A percentile compares a stretch with the other conserved stretches of the same genome.
Conservation (phyloP, 495 filamentous ascomycete genomes). For the Aspergillus carlsbadensis region DNA sequence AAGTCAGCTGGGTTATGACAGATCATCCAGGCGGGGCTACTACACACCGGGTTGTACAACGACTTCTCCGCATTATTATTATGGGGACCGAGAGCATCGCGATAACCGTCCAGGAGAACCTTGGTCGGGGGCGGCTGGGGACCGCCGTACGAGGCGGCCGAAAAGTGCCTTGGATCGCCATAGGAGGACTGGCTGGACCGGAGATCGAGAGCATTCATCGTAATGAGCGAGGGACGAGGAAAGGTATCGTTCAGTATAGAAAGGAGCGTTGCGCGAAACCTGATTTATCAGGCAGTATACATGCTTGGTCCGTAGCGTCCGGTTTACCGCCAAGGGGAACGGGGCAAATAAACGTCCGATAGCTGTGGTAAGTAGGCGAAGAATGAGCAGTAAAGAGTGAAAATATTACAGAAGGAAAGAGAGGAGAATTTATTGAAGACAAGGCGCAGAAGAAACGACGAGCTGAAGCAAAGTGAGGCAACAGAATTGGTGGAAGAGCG, state of each 20-base stretch:
- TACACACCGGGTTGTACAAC: slow-evolving; percentile 43
- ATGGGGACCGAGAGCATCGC: slow-evolving; percentile 34
- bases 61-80: slow-evolving; percentile 34
- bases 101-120: slow-evolving; percentile 48
- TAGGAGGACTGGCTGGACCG: slow-evolving; percentile 49
- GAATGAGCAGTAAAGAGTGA: not conserved
- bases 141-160: slow-evolving; percentile 37
- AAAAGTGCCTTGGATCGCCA: slow-evolving; percentile 47
- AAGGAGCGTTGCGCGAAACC: slow-evolving; percentile 3
- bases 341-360: not conserved
- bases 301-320: slow-evolving; percentile 15
- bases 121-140: slow-evolving; percentile 39
- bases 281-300: slow-evolving; percentile 22
- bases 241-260: not conserved
- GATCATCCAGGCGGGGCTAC: slow-evolving; percentile 4
- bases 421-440: not conserved
- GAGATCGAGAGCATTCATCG: slow-evolving; percentile 44
- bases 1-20: slow-evolving; percentile 18
- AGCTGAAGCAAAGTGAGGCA: slow-evolving; percentile 5
- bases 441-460: not conserved
- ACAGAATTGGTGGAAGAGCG: not conserved
- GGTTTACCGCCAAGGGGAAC: slow-evolving; percentile 10
- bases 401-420: not conserved
- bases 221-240: slow-evolving; percentile 13
- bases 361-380: not conserved